phyloP scores from a whole-genome alignment of 805 yeast species.

The Candida palmyrensis region DNA sequence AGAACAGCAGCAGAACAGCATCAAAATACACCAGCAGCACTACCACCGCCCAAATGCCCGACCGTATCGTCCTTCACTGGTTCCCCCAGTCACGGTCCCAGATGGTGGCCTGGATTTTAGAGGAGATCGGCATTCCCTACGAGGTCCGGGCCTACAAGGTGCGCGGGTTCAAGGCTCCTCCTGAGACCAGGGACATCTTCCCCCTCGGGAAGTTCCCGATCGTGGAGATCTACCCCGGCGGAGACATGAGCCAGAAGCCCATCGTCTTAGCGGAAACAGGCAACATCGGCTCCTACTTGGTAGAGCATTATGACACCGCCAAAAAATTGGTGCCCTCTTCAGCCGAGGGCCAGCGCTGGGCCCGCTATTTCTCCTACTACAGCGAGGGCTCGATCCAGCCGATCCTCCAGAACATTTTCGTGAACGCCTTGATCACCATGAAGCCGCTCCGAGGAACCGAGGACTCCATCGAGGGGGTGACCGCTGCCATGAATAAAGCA shows the following conservation, averaged over 20 bases:
- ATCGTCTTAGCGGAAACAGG: conserved; percentile 54
- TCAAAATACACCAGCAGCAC: too few relatives aligned
- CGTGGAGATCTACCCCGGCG: conserved; percentile 21
- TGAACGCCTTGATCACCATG: background rate
- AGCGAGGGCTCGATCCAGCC: conserved; percentile 63
- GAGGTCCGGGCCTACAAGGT: conserved; percentile 28
- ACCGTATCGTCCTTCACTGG: conserved; percentile 7
- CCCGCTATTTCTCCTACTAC: conserved; percentile 51
- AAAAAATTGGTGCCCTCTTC: conserved; percentile 32
- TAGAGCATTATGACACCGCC: conserved; percentile 43
- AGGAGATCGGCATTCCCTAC: conserved; percentile 26
- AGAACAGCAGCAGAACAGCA: too few relatives aligned
- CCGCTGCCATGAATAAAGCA: conserved; percentile 16
- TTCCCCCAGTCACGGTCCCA: conserved; percentile 31
- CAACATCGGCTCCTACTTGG: conserved; percentile 47
- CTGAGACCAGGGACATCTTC: conserved; percentile 22
- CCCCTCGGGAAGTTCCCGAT: conserved; percentile 34
- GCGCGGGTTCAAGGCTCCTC: conserved; percentile 25
- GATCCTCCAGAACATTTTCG: conserved; percentile 28
- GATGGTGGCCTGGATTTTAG: conserved; percentile 34
- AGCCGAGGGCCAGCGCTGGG: conserved; percentile 35
- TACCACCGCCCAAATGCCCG: too few relatives aligned
- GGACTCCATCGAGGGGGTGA: conserved; percentile 16
- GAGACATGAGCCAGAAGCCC: conserved; percentile 10
- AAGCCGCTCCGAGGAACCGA: conserved; percentile 10